Evolutionary conservation across 2,329 filamentous ascomycete species (phyloP), one percentile per base, ranked within the genome.

Genomic region (Thielaviopsis punctulata): DNA sequence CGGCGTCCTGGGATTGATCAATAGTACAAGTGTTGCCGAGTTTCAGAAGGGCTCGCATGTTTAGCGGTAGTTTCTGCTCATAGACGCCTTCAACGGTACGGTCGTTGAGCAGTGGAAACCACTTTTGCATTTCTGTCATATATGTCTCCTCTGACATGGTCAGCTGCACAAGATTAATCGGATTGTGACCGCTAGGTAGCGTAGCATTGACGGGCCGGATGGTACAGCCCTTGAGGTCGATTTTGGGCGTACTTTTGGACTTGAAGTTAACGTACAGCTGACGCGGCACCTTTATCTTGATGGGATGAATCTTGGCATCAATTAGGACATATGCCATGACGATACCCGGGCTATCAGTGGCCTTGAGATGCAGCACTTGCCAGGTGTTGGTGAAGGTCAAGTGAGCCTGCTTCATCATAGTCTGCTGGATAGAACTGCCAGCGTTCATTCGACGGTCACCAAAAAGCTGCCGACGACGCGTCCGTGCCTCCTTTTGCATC

Each of bases 171-270:
- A 99, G 73, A 68, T 98, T 87, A 3, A 86, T 84, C 0, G 90
- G 96, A 2, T 86, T 82, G 65, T 96, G 92, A 0, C 92, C 92
- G 60, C 98, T 98, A 0, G 92, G 92, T 7, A 99, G 71, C 2
- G 86, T 94, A 65, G 94, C 84, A 61, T 82, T 92, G 60, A 95
- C 87, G 62, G 95, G 94, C 63, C 98, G 87, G 0, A 92, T 90
- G 39, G 82, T 77, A 62, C 90, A 95, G 8, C 82, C 77, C 36
- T 98, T 80, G 4, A 51, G 51, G 19, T 88, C 84, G 36, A 96
- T 84, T 60, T 95, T 84, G 0, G 92, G 93, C 48, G 96, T 70
- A 55, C 93, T 86, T 54, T 85, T 82, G 58, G 80, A 79, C 66
- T 93, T 94, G 55, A 98, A 69, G 60, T 98, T 98, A 49, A 99